A percentile compares a stretch with the other conserved stretches of the same genome.
These are phyloP conservation scores for Phylloboletellus chloephorus DNA, from an alignment of 1,284 basidiomycete genomes.

Conservation along the genomic window DNA sequence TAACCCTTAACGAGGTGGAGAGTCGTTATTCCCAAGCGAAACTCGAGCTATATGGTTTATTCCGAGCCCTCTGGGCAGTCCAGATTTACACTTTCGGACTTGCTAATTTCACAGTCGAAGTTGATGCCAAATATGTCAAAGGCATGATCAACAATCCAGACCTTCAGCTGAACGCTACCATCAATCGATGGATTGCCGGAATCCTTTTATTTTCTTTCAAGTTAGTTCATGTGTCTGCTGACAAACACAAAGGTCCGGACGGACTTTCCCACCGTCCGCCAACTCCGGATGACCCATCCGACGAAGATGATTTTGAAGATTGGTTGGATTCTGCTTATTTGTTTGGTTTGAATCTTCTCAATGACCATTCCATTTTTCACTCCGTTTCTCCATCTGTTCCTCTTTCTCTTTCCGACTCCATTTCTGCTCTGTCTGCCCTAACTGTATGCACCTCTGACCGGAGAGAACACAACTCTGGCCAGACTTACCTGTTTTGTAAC, in stretches of 20 bases:
- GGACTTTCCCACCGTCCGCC: neutral
- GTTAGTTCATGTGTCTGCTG: neutral
- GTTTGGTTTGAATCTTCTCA: neutral
- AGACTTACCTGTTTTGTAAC: no score
- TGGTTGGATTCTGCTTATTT: neutral
- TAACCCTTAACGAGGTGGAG: neutral
- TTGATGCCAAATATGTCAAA: conserved; percentile 9
- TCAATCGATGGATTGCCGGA: conserved; percentile 39
- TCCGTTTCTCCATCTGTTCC: no score
- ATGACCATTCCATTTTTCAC: no score
- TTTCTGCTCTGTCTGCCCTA: no score
- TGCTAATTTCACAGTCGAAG: neutral
- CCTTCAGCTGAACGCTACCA: conserved; percentile 26
- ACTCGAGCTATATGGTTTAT: neutral
- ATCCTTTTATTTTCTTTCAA: conserved; percentile 36
- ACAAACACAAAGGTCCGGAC: neutral
- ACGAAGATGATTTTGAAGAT: neutral
- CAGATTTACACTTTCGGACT: conserved; percentile 4
- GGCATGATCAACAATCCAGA: conserved; percentile 14
- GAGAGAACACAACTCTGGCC: no score
- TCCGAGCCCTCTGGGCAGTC: neutral
- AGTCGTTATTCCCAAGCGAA: neutral
- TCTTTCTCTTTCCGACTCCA: no score
- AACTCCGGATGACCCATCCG: neutral
- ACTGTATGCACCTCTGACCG: no score